Evolutionary conservation across 2,329 filamentous ascomycete genomes (phyloP).

Genomic region (Microcyclosporella mali): DNA sequence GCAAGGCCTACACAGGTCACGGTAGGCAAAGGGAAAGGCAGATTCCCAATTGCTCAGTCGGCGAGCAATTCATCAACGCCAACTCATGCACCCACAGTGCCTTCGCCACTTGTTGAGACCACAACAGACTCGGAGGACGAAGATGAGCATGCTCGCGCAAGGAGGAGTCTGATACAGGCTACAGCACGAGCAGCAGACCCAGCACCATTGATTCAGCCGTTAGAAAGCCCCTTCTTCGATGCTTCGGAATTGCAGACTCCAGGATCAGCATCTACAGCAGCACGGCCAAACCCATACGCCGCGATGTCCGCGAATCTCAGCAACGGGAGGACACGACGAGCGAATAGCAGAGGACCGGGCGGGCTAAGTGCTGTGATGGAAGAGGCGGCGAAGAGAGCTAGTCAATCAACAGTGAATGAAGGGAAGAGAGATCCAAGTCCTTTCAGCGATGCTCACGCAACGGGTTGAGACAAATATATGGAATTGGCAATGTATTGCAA

Average conservation of each 20-base stretch:
- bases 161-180: constrained; percentile 21
- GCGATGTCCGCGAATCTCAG: constrained; percentile 30
- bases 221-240: constrained; percentile 31
- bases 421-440: constrained; percentile 28
- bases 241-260: constrained; percentile 23
- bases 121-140: constrained; percentile 27
- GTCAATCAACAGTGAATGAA: constrained; percentile 26
- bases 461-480: constrained; percentile 7
- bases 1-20: constrained; percentile 43
- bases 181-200: constrained; percentile 12
- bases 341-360: constrained; percentile 19
- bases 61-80: constrained; percentile 20
- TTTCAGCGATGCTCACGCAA: constrained; percentile 28
- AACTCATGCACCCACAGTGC: constrained; percentile 23
- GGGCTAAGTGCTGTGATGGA: constrained; percentile 42
- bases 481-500: neutral
- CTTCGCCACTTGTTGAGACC: constrained; percentile 28
- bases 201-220: constrained; percentile 21
- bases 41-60: constrained; percentile 25
- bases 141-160: constrained; percentile 28
- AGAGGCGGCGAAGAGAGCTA: constrained; percentile 38
- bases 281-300: constrained; percentile 35
- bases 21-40: constrained; percentile 33
- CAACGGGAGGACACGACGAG: constrained; percentile 8
- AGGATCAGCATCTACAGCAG: constrained; percentile 9